Evolutionary conservation across 2,329 filamentous ascomycete species (phyloP), one percentile per base, ranked within the genome.

Genomic region (Penicillium sp.): DNA sequence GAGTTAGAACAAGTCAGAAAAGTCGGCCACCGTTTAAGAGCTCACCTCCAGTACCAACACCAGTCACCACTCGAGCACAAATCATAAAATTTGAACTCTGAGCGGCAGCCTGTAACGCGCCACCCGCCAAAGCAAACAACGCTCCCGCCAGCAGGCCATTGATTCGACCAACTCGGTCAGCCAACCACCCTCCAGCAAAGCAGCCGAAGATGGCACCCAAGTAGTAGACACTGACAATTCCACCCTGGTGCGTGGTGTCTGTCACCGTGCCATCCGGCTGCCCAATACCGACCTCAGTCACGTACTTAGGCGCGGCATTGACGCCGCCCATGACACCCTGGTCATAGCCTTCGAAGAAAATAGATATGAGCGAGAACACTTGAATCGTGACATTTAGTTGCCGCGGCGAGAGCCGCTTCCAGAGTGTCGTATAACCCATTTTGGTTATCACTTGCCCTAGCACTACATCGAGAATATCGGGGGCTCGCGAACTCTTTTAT

Each of bases 41-140:
- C n/a, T 19, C 35, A 39, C 35, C 35, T 24, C 87, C 87, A 2
- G 85, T 89, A 2, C 87, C 87, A 49, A 85, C 81, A 3, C 85
- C 84, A 49, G 85, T 86, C 22, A 86, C 74, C 14, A 81, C 71
- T 35, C 84, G 82, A 35, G 82, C 79, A 74, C 61, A 84, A 53
- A 87, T 84, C 86, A 89, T 89, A 85, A 85, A 88, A 22, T 79
- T 74, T 43, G 81, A 75, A 62, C 87, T 88, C 72, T 82, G 79
- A 0, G 87, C 84, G 1, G 83, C 83, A 55, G 80, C 82, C 68
- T 90, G 87, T 52, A 90, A 70, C 10, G 74, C 71, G 0, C 86
- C 87, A 0, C 87, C 87, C 14, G 84, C 53, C 14, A 85, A 76
- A 3, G 77, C 81, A 82, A 80, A 86, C 4, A 77, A 64, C 21